Conservation (phyloP, 345 rosid genomes). For the Camelina laxa region DNA sequence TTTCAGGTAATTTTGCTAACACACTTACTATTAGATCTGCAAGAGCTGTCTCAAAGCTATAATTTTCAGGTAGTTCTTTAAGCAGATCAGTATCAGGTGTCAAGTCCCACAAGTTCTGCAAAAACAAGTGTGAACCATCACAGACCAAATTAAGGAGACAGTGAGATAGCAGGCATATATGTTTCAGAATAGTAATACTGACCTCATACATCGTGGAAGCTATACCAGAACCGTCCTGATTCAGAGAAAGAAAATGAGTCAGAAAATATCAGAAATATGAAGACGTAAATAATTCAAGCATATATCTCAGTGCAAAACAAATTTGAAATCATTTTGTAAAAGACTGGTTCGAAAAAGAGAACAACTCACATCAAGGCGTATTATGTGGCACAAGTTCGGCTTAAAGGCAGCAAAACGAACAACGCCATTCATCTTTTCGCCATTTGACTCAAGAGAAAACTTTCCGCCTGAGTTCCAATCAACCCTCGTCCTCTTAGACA, state of each 20-base stretch:
- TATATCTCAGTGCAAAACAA: not conserved
- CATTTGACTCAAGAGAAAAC: slow-evolving; percentile 43
- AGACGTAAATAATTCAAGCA: not conserved
- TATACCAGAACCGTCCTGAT: slow-evolving; percentile 62
- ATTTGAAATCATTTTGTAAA: not conserved
- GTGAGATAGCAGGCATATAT: slow-evolving; percentile 3
- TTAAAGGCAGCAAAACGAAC: slow-evolving; percentile 49
- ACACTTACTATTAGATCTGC: slow-evolving; percentile 73
- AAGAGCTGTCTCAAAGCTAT: slow-evolving; percentile 69
- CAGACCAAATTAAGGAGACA: not conserved
- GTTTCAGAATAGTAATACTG: not conserved
- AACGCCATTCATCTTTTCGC: slow-evolving; percentile 16
- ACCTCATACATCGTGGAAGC: slow-evolving; percentile 56
- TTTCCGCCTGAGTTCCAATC: slow-evolving; percentile 45
- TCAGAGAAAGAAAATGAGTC: not conserved
- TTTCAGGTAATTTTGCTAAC: not conserved
- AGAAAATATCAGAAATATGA: not conserved
- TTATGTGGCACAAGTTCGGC: slow-evolving; percentile 50
- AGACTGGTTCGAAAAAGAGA: not conserved
- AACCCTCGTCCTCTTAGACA: slow-evolving; percentile 30
- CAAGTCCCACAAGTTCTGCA: slow-evolving; percentile 82
- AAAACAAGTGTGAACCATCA: slow-evolving; percentile 19
- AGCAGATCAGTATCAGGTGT: slow-evolving; percentile 70
- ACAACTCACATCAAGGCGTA: slow-evolving; percentile 54
- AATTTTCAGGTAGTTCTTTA: slow-evolving; percentile 64